Conservation (phyloP, 2,329 filamentous ascomycete genomes). For the Fusarium palustre region DNA sequence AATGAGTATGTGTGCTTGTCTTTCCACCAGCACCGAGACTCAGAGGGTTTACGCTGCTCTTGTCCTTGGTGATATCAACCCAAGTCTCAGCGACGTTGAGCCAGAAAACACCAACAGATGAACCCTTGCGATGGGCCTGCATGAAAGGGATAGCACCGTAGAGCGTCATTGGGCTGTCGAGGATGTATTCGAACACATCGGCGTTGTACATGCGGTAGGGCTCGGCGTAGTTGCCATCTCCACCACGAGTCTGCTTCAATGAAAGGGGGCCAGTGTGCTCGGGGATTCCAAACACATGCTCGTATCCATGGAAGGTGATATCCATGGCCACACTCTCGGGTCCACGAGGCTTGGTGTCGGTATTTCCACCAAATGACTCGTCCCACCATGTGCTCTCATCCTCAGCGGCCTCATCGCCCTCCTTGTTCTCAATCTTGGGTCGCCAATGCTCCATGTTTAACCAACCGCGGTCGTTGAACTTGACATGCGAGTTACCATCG, state of each 20-base stretch:
- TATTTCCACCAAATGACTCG: constrained; percentile 94
- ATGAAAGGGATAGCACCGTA: constrained; percentile 98
- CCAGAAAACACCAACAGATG: constrained; percentile 97
- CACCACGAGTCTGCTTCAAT: constrained; percentile 89
- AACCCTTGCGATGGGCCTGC: constrained; percentile 95
- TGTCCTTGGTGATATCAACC: constrained; percentile 91
- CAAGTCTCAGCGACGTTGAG: constrained; percentile 97
- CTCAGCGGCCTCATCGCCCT: constrained; percentile 68
- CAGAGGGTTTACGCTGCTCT: constrained; percentile 78
- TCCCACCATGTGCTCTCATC: constrained; percentile 98
- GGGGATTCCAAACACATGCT: constrained; percentile 93
- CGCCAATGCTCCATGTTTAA: constrained; percentile 98
- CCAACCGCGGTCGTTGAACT: constrained; percentile 88
- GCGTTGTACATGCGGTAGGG: constrained; percentile 96
- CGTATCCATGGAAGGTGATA: constrained; percentile 91
- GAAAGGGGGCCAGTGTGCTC: constrained; percentile 92
- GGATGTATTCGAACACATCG: constrained; percentile 97
- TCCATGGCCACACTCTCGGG: constrained; percentile 93
- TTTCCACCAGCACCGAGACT: constrained; percentile 76
- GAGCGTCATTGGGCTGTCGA: constrained; percentile 97
- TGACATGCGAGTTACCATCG: constrained; percentile 83
- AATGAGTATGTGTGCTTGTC: constrained; percentile 89
- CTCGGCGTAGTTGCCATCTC: constrained; percentile 84
- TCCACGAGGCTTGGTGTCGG: constrained; percentile 92
- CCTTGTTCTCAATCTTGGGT: constrained; percentile 77